Conservation (phyloP, 306 rosid species). For the Cucumis cinereus region DNA sequence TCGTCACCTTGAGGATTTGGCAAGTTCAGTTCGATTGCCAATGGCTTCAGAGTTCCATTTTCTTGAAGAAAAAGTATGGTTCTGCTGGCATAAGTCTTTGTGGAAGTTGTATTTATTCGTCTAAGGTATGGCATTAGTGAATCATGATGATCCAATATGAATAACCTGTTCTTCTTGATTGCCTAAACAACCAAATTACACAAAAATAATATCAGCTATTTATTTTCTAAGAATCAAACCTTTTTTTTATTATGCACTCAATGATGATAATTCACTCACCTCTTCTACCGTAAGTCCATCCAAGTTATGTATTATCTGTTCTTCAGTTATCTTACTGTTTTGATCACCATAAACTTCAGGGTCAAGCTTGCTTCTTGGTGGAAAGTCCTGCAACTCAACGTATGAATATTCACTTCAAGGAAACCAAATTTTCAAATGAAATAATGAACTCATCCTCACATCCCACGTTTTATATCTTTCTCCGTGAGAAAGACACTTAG, state of each 20-base stretch:
- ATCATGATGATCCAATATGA: constrained; percentile 6
- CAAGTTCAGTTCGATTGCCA: constrained; percentile 20
- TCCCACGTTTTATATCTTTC: not conserved
- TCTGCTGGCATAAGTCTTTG: constrained; percentile 46
- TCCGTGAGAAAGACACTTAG: no score
- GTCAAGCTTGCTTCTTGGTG: constrained; percentile 57
- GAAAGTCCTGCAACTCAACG: constrained; percentile 42
- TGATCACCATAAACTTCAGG: constrained; percentile 22
- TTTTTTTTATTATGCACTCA: not conserved
- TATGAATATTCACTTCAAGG: not conserved
- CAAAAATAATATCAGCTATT: not conserved
- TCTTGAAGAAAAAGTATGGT: constrained; percentile 50
- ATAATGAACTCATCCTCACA: not conserved
- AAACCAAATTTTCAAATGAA: not conserved
- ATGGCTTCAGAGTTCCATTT: constrained; percentile 61
- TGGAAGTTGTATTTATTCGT: constrained; percentile 1
- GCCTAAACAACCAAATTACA: constrained; percentile 29
- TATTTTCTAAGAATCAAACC: no score
- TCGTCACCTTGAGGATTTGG: constrained; percentile 38
- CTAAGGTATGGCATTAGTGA: constrained; percentile 2
- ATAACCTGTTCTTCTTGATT: constrained; percentile 25
- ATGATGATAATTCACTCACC: constrained; percentile 18
- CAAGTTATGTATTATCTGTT: constrained; percentile 30
- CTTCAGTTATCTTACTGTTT: constrained; percentile 26
- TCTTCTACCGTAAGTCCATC: constrained; percentile 42